Evolutionary conservation across 257 asterid genomes (phyloP).

Genomic region (Fraxinus pennsylvanica): DNA sequence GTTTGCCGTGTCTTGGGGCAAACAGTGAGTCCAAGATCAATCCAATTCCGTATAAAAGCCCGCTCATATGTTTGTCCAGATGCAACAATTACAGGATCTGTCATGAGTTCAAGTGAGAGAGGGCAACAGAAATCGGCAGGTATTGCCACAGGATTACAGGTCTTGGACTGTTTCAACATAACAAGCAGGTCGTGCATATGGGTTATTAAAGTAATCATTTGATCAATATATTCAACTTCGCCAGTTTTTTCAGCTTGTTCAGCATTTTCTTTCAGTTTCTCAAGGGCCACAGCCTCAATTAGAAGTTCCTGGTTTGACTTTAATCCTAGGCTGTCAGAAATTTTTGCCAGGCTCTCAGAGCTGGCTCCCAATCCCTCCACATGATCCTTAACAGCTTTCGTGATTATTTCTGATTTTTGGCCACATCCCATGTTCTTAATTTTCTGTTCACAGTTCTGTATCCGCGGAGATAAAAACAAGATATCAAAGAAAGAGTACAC

Average conservation of each 20-base stretch:
- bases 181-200: conserved; percentile 84
- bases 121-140: conserved; percentile 93
- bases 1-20: conserved; percentile 91
- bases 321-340: conserved; percentile 64
- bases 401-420: conserved; percentile 50
- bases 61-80: conserved; percentile 92
- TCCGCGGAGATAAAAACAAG: conserved; percentile 4
- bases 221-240: conserved; percentile 73
- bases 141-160: conserved; percentile 63
- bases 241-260: conserved; percentile 68
- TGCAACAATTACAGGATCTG: conserved; percentile 88
- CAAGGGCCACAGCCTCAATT: conserved; percentile 86
- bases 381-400: conserved; percentile 58
- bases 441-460: conserved; percentile 60
- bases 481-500: neutral
- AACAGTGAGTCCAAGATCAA: conserved; percentile 80
- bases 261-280: conserved; percentile 78
- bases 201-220: conserved; percentile 63
- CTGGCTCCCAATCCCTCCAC: conserved; percentile 67
- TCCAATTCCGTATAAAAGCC: conserved; percentile 75
- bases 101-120: conserved; percentile 86
- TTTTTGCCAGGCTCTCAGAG: conserved; percentile 58
- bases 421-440: conserved; percentile 55
- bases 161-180: conserved; percentile 62
- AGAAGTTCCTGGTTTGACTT: conserved; percentile 77